These are phyloP conservation scores for Pichia californica DNA, from an alignment of 805 yeast species.

Conservation along the genomic window DNA sequence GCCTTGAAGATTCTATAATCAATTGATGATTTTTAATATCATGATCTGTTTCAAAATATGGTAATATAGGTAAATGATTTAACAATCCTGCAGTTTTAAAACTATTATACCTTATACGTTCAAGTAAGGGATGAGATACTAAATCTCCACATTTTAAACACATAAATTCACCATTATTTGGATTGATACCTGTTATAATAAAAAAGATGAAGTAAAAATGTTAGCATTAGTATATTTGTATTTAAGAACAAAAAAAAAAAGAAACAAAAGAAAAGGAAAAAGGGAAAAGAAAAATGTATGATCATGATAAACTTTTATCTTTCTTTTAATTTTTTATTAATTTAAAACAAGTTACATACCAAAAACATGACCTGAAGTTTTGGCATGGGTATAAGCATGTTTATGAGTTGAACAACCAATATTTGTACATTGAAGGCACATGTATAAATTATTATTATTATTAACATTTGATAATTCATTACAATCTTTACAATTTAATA, in stretches of 20 bases:
- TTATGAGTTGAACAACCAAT: constrained; percentile 57
- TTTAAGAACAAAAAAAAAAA: too few relatives aligned
- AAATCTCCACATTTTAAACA: constrained; percentile 78
- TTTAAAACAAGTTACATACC: constrained; percentile 29
- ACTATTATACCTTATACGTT: constrained; percentile 37
- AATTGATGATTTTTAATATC: constrained; percentile 20
- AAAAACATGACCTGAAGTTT: constrained; percentile 43
- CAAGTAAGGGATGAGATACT: constrained; percentile 55
- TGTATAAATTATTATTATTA: constrained; percentile 28
- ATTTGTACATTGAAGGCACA: constrained; percentile 75
- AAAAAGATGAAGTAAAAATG: constrained; percentile 10
- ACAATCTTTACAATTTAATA: constrained; percentile 49
- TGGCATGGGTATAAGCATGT: constrained; percentile 44
- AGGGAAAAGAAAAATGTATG: constrained; percentile 28
- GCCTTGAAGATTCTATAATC: constrained; percentile 28
- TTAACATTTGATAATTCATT: constrained; percentile 14
- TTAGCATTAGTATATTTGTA: constrained; percentile 13
- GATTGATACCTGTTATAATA: constrained; percentile 41
- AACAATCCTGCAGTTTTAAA: constrained; percentile 18
- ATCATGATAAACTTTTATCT: constrained; percentile 14
- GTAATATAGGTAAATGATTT: constrained; percentile 26
- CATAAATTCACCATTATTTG: constrained; percentile 58
- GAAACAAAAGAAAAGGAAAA: neutral
- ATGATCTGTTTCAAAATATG: constrained; percentile 25
- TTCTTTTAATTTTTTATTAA: neutral